These are phyloP conservation scores for Elongisporangium anandrum DNA, from an alignment of 352 stramenopile species.

Conservation along the genomic window DNA sequence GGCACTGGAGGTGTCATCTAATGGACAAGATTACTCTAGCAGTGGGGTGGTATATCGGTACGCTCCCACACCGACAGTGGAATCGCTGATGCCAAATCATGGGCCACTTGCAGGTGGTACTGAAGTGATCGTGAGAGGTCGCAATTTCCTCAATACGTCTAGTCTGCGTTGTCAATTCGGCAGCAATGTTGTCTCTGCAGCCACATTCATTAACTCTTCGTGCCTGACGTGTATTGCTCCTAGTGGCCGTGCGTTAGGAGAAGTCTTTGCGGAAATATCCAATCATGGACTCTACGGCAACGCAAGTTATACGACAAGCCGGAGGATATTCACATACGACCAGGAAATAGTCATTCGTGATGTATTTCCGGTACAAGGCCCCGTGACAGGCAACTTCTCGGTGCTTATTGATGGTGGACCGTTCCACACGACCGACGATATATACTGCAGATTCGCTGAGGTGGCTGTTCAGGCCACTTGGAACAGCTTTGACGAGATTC, in stretches of 20 bases:
- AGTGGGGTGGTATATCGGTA: constrained; percentile 66
- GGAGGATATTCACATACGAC: constrained; percentile 82
- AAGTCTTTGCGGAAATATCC: constrained; percentile 60
- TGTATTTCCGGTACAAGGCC: constrained; percentile 75
- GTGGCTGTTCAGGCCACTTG: constrained; percentile 62
- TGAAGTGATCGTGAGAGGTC: constrained; percentile 67
- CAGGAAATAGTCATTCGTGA: constrained; percentile 44
- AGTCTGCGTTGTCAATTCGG: constrained; percentile 71
- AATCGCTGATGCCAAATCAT: constrained; percentile 53
- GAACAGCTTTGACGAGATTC: constrained; percentile 62
- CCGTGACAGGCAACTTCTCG: constrained; percentile 83
- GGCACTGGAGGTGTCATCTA: constrained; percentile 85
- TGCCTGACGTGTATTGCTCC: constrained; percentile 73
- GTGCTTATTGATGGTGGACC: constrained; percentile 79
- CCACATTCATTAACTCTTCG: constrained; percentile 55
- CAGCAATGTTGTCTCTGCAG: constrained; percentile 29
- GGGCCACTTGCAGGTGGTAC: constrained; percentile 80
- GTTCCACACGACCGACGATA: constrained; percentile 64
- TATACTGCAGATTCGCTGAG: constrained; percentile 86
- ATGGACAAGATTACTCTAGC: constrained; percentile 69
- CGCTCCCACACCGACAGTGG: constrained; percentile 54
- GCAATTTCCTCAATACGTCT: constrained; percentile 73
- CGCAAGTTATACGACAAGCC: constrained; percentile 34
- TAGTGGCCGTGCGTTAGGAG: constrained; percentile 18
- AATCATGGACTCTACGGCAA: constrained; percentile 46